Evolutionary conservation across 2,329 filamentous ascomycete genomes (phyloP).

Genomic region (Fusarium annulatum): DNA sequence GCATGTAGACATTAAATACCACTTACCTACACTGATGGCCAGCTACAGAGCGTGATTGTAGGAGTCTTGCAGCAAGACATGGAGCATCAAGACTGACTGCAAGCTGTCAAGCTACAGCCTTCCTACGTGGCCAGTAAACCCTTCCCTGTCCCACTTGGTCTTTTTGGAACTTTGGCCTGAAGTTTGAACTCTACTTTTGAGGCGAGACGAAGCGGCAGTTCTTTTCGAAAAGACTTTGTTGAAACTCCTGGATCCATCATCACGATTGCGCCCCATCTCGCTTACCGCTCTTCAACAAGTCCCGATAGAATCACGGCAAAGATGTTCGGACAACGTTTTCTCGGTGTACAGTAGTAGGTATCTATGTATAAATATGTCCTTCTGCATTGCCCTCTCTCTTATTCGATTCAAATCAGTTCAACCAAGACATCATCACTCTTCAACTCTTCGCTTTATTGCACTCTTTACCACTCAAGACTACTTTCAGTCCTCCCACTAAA

Average conservation of each 20-base stretch:
- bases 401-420: background rate
- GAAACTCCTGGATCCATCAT: background rate
- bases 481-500: background rate
- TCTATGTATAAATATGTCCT: background rate
- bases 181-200: background rate
- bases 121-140: background rate
- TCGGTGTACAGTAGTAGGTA: background rate
- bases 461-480: background rate
- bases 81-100: background rate
- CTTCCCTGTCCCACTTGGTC: background rate
- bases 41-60: background rate
- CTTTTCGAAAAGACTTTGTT: background rate
- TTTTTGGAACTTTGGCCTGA: background rate
- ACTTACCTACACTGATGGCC: background rate
- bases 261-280: background rate
- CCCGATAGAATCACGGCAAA: background rate
- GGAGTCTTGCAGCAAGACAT: background rate
- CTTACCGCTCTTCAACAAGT: background rate
- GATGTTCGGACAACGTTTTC: background rate
- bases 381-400: background rate
- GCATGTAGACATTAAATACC: accelerated
- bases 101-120: background rate
- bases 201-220: background rate
- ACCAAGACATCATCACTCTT: background rate
- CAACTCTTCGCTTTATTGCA: background rate